A percentile compares a stretch with the other conserved stretches of the same genome.
Conservation (phyloP, 257 asterid genomes). For the Rubia yunnanensis region DNA sequence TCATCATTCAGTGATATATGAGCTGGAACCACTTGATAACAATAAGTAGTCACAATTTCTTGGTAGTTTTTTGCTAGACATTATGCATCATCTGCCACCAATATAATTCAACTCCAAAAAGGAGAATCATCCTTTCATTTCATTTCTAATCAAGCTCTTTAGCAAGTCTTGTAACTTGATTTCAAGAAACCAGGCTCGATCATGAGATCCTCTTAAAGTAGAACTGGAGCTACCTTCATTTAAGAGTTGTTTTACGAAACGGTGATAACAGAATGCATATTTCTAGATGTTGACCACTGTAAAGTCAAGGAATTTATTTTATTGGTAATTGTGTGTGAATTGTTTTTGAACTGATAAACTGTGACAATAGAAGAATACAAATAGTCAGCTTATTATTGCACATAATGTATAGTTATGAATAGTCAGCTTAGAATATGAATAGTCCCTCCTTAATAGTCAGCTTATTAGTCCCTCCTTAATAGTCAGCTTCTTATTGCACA, state of each 20-base stretch:
- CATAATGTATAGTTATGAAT: too few relatives aligned
- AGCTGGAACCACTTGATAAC: conserved; percentile 80
- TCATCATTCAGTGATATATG: conserved; percentile 77
- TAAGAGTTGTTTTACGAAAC: conserved; percentile 56
- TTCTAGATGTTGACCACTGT: too few relatives aligned
- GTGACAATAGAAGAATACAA: too few relatives aligned
- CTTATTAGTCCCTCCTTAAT: too few relatives aligned
- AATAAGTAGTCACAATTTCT: conserved; percentile 65
- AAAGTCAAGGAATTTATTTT: too few relatives aligned
- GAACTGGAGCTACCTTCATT: conserved; percentile 91
- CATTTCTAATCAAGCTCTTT: conserved; percentile 71
- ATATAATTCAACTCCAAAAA: conserved; percentile 58
- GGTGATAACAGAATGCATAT: conserved; percentile 57
- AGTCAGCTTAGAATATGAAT: too few relatives aligned
- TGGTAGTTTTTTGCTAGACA: conserved; percentile 37
- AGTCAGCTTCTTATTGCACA: too few relatives aligned
- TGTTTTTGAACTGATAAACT: too few relatives aligned
- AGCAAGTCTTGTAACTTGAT: conserved; percentile 62
- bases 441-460: too few relatives aligned
- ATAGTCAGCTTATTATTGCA: too few relatives aligned
- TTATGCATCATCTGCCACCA: conserved; percentile 94
- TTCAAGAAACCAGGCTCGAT: conserved; percentile 18
- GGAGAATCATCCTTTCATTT: conserved; percentile 41
- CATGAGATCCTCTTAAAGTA: conserved; percentile 64
- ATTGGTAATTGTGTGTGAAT: too few relatives aligned